Percentiles rank a stretch among this genome's conserved stretches.
phyloP scores from a whole-genome alignment of 1,139 yeast species.

The Zygoascus sp. region DNA sequence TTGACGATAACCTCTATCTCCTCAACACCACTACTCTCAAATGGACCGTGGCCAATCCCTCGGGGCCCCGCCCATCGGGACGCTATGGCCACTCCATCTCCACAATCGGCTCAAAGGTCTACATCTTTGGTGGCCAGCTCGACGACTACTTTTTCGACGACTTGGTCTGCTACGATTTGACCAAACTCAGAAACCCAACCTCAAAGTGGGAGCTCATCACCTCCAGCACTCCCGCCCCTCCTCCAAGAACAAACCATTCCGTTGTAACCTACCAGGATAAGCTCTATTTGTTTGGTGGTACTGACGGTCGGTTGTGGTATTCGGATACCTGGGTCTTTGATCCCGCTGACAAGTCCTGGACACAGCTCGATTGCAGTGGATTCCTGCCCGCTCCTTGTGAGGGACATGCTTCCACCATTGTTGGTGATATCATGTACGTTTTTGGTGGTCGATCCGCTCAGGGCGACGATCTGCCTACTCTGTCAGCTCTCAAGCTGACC shows the following conservation, averaged over 20 bases:
- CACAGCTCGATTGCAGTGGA: slow-evolving; percentile 46
- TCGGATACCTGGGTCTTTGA: slow-evolving; percentile 83
- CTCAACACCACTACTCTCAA: slow-evolving; percentile 85
- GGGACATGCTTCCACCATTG: slow-evolving; percentile 83
- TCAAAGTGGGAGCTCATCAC: slow-evolving; percentile 72
- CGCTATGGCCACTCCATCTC: slow-evolving; percentile 88
- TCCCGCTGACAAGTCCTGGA: slow-evolving; percentile 65
- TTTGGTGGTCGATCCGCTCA: slow-evolving; percentile 86
- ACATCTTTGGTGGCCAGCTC: slow-evolving; percentile 91
- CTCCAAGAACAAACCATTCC: slow-evolving; percentile 88
- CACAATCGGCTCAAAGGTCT: slow-evolving; percentile 66
- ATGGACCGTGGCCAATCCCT: slow-evolving; percentile 85
- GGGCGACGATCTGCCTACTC: slow-evolving; percentile 64
- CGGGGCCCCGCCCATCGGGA: slow-evolving; percentile 81
- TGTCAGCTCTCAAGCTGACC: slow-evolving; percentile 72
- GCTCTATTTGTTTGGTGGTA: slow-evolving; percentile 90
- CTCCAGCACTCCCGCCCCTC: slow-evolving; percentile 43
- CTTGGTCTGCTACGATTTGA: slow-evolving; percentile 78
- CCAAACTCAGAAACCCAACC: slow-evolving; percentile 77
- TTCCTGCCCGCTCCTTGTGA: slow-evolving; percentile 79
- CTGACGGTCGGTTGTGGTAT: slow-evolving; percentile 69
- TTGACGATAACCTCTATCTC: slow-evolving; percentile 84
- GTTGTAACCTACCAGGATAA: slow-evolving; percentile 77
- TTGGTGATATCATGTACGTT: slow-evolving; percentile 73
- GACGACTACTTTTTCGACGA: slow-evolving; percentile 86